Evolutionary conservation across 305 asterid species (phyloP), one percentile per base, ranked within the genome.

Genomic region (Ilex paraguariensis): DNA sequence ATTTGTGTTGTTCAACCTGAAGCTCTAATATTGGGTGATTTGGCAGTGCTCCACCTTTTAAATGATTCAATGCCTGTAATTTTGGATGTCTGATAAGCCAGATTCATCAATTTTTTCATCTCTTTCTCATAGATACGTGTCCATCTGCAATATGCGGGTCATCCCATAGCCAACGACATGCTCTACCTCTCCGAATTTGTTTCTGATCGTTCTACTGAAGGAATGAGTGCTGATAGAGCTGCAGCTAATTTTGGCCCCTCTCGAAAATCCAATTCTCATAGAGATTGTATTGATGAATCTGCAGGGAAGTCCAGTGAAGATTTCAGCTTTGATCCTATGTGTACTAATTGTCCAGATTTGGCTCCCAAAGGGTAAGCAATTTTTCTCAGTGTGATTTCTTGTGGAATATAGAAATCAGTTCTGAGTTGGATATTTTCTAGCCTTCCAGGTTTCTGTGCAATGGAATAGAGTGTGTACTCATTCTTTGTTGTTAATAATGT

Each of bases 121-220:
- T 56, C 63, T 62, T 58, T 74, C 13, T 72, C 65, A 70, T 89
- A 93, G 99, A 93, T 93, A 74, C 95, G 99, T 14, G 99, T 90
- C 57, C 99, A 93, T 69, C 81, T 93, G 80, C 92, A 83, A 77
- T 75, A 69, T 70, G 58, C 82, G 61, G 97, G 99, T 66, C 85
- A 93, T 75, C 96, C 99, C 11, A 90, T 93, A 73, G 97, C 96
- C 55, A 93, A 93, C 70, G 99, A 93, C 83, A 65, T 65, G 80
- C 96, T 87, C 70, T 93, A 93, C 83, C 81, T 73, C 46, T 81
- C 85, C 51, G 83, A 74, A 63, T 61, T 40, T 46, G 77, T 81
- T 59, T 65, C 79, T 57, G 61, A 33, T 63, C 81, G 79, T 52
- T 69, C 92, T 44, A 53, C 67, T 63, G 84, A 75, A 72, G 88